Conservation (phyloP, 108 stramenopile species). For the Nannochloropsis salina region DNA sequence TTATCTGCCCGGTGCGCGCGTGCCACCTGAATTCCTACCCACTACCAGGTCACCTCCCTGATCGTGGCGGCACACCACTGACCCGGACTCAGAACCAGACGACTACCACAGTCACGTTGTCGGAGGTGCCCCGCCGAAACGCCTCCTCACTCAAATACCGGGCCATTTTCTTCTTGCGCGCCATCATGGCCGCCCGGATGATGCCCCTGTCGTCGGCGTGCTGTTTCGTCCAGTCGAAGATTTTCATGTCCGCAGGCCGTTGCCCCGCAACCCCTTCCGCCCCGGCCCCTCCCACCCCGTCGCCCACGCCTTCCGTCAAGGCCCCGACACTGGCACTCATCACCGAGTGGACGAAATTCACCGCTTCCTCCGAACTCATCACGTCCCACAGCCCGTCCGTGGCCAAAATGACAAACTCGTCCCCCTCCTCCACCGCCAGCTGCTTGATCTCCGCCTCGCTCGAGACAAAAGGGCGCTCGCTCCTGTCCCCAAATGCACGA, state of each 20-base stretch:
- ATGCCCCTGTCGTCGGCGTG: slow-evolving; percentile 52
- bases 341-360: slow-evolving; percentile 63
- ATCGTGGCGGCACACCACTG: too few relatives aligned
- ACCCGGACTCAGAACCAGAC: slow-evolving; percentile 43
- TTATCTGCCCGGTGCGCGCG: too few relatives aligned
- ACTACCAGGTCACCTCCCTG: too few relatives aligned
- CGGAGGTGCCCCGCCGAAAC: slow-evolving; percentile 49
- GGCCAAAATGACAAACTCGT: slow-evolving; percentile 65
- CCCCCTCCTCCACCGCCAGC: slow-evolving; percentile 41
- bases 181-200: slow-evolving; percentile 50
- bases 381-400: slow-evolving; percentile 96
- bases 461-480: slow-evolving; percentile 73
- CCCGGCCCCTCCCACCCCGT: background rate
- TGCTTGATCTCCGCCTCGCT: slow-evolving; percentile 66
- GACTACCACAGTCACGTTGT: slow-evolving; percentile 56
- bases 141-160: slow-evolving; percentile 57
- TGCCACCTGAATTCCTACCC: too few relatives aligned
- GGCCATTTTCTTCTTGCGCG: slow-evolving; percentile 56
- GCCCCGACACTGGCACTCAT: slow-evolving; percentile 1
- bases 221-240: slow-evolving; percentile 50
- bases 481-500: slow-evolving; percentile 84
- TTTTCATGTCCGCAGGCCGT: slow-evolving; percentile 39
- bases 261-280: background rate
- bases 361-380: slow-evolving; percentile 87
- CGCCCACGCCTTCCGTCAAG: slow-evolving; percentile 18